phyloP scores from a whole-genome alignment of 805 yeast genomes.

The Sugiyamaella americana region DNA sequence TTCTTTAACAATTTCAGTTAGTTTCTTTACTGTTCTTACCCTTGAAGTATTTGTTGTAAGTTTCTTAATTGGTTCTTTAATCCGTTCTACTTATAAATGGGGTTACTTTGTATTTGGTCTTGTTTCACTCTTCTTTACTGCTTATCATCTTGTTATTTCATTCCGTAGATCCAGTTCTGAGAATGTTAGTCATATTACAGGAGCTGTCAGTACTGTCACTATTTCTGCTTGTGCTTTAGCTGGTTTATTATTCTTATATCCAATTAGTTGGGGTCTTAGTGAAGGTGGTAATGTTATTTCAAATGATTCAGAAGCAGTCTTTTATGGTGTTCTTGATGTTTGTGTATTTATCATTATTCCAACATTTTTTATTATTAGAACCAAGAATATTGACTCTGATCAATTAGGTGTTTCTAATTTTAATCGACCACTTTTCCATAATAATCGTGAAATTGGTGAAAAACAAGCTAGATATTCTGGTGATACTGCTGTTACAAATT shows the following conservation, averaged over 20 bases:
- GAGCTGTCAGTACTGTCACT: slow-evolving; percentile 6
- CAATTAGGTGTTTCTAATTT: slow-evolving; percentile 22
- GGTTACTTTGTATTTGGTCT: slow-evolving; percentile 58
- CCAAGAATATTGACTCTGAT: slow-evolving; percentile 20
- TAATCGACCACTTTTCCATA: slow-evolving; percentile 17
- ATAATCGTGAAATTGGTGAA: slow-evolving; percentile 4
- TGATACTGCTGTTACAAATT: slow-evolving; percentile 14
- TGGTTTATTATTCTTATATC: slow-evolving; percentile 45
- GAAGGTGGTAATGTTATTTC: slow-evolving; percentile 61
- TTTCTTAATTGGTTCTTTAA: slow-evolving; percentile 51
- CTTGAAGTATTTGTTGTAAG: slow-evolving; percentile 47
- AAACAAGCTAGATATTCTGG: slow-evolving; percentile 18
- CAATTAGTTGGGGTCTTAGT: slow-evolving; percentile 47
- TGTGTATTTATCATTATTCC: slow-evolving; percentile 34
- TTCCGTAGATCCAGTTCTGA: slow-evolving; percentile 15
- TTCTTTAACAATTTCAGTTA: slow-evolving; percentile 31
- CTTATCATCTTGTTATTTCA: slow-evolving; percentile 20
- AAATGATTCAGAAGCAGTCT: slow-evolving; percentile 53
- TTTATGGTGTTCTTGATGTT: slow-evolving; percentile 54
- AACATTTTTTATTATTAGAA: slow-evolving; percentile 19
- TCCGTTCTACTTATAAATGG: slow-evolving; percentile 56
- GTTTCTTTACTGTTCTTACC: slow-evolving; percentile 32
- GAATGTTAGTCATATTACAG: slow-evolving; percentile 4
- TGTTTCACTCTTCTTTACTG: slow-evolving; percentile 35
- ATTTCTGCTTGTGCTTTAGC: slow-evolving; percentile 23